Conservation (phyloP, 306 rosid genomes). For the Myrica gale region DNA sequence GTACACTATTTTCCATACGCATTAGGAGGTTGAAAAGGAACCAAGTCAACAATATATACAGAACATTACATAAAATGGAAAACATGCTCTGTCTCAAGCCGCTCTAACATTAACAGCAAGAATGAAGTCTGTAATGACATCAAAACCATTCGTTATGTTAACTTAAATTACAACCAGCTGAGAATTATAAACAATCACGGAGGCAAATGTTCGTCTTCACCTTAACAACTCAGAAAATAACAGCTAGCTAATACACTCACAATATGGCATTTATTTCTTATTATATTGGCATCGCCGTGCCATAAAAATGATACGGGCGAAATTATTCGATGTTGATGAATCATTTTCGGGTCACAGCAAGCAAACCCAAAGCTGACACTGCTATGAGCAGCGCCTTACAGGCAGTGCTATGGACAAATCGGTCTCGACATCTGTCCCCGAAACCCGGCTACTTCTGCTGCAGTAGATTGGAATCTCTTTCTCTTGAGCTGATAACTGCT, state of each 20-base stretch:
- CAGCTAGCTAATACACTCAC: too few species aligned
- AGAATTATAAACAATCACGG: too few species aligned
- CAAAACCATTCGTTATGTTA: too few species aligned
- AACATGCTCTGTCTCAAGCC: not conserved
- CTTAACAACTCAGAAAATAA: too few species aligned
- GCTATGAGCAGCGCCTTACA: slow-evolving; percentile 22
- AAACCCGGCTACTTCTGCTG: slow-evolving; percentile 25
- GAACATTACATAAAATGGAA: not conserved
- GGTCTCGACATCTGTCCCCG: slow-evolving; percentile 34
- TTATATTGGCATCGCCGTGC: too few species aligned
- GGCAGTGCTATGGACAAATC: slow-evolving; percentile 55
- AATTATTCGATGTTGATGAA: not conserved
- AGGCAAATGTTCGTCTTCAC: too few species aligned
- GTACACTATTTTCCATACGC: not conserved
- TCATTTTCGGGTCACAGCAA: not conserved
- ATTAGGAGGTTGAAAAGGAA: not conserved
- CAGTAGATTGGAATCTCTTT: slow-evolving; percentile 10
- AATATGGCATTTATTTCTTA: too few species aligned
- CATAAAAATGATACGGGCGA: too few species aligned
- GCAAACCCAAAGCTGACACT: not conserved
- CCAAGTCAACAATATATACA: not conserved
- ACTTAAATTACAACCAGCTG: too few species aligned
- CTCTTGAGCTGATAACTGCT: slow-evolving; percentile 21
- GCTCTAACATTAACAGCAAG: not conserved
- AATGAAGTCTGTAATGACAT: not conserved